Evolutionary conservation across 1,139 yeast genomes (phyloP), one percentile per base, ranked within the genome.

Genomic region (Blastobotrys aristatus): DNA sequence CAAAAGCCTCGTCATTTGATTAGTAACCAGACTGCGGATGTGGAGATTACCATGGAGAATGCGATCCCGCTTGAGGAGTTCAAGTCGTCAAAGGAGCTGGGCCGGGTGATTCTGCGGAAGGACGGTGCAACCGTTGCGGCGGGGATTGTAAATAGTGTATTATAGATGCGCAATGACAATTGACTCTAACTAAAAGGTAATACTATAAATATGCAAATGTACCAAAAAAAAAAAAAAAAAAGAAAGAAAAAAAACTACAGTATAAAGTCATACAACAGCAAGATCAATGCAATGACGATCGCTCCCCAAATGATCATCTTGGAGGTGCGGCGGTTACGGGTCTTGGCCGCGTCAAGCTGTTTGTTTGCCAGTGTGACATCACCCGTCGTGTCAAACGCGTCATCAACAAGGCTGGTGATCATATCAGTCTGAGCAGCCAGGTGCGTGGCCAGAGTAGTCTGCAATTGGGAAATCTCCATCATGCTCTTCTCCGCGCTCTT

Each of bases 41-140:
- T 89, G 2, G 85, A 79, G 48, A 72, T 90, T 36, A 82, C 80
- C 55, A 65, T 87, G 4, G 69, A 73, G 18, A 53, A 51, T 8
- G 56, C 63, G 6, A 51, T 64, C 22, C 95, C 96, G 1, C 61
- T 87, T 43, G 73, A 88, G 27, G 72, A 74, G 20, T 83, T 75
- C 57, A 68, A 68, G 11, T 78, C 82, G 42, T 80, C 81, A 61
- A 75, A 74, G 56, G 78, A 78, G 35, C 69, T 92, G 42, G 96
- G 97, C 1, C 75, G 96, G 58, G 72, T 92, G 21, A 92, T 94
- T 6, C 67, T 92, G 40, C 80, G 98, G 61, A 80, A 84, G 58
- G 96, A 87, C 57, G 97, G 97, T 2, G 62, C 72, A 26, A 88
- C 97, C 0, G 76, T 92, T 43, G 97, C 95, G 8, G 96, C 97